These are phyloP conservation scores for Macrophomina tecta DNA, from an alignment of 2,329 filamentous ascomycete genomes.

Conservation along the genomic window DNA sequence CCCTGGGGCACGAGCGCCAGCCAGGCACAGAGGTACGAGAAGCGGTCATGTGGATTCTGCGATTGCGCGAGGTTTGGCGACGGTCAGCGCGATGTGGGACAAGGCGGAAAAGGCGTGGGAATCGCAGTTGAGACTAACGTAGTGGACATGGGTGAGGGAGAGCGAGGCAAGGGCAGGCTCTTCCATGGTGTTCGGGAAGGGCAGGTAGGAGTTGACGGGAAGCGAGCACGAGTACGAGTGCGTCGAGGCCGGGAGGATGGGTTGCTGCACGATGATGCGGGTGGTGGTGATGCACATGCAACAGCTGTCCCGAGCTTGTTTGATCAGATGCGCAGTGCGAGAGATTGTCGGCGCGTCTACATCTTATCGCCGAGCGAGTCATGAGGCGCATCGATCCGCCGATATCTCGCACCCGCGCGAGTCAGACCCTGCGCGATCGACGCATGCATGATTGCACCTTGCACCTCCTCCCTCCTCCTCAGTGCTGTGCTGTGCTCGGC, in stretches of 20 bases:
- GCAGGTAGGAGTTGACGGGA: background rate
- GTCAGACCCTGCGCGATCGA: too few relatives aligned
- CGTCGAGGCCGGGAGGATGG: background rate
- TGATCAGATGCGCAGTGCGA: background rate
- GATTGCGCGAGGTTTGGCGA: constrained; percentile 32
- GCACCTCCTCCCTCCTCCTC: too few relatives aligned
- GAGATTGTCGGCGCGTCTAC: background rate
- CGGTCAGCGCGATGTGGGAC: background rate
- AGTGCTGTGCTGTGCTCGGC: too few relatives aligned
- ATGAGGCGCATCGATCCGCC: background rate
- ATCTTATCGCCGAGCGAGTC: background rate
- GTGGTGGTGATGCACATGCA: background rate
- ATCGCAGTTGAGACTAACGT: constrained; percentile 64
- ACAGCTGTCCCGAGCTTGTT: background rate
- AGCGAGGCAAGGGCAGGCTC: constrained; percentile 77
- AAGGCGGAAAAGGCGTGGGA: too few relatives aligned
- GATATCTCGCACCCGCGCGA: too few relatives aligned
- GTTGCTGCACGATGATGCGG: constrained; percentile 14
- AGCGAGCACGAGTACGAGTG: background rate
- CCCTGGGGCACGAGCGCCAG: constrained; percentile 93
- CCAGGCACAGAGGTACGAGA: constrained; percentile 91
- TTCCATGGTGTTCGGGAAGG: constrained; percentile 45
- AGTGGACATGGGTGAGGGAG: constrained; percentile 94
- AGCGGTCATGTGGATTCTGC: constrained; percentile 81
- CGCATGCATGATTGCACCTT: too few relatives aligned